A percentile compares a stretch with the other conserved stretches of the same genome.
These are phyloP conservation scores for Bassia scoparia DNA, from an alignment of 148 eudicot genomes.

Conservation along the genomic window DNA sequence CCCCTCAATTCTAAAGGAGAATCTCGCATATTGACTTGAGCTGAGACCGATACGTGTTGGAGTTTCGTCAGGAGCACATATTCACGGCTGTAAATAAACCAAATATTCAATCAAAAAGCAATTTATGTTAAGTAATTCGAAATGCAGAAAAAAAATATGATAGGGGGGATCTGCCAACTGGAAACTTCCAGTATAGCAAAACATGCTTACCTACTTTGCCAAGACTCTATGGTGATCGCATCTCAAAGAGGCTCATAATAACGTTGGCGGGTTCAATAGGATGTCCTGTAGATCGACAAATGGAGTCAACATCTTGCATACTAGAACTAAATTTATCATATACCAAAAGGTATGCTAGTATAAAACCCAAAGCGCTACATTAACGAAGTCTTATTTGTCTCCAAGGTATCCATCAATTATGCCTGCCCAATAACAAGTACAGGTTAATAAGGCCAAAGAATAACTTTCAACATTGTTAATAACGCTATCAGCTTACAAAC, in stretches of 20 bases:
- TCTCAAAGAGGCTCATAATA: conserved; percentile 85
- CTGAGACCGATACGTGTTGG: conserved; percentile 18
- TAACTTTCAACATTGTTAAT: neutral
- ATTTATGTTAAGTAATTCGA: neutral
- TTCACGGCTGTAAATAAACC: conserved; percentile 68
- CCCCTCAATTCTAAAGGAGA: too few species aligned
- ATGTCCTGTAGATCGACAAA: conserved; percentile 53
- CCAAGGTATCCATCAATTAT: conserved; percentile 96
- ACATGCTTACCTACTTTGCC: conserved; percentile 85
- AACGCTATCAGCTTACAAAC: too few species aligned
- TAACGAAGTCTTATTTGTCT: conserved; percentile 89
- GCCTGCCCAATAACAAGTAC: conserved; percentile 40
- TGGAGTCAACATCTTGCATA: conserved; percentile 12
- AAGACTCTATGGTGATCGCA: conserved; percentile 78
- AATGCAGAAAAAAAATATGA: too few species aligned
- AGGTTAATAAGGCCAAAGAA: conserved; percentile 1
- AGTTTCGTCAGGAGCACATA: conserved; percentile 83
- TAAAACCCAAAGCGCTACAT: conserved; percentile 62
- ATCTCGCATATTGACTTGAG: neutral
- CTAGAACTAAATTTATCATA: neutral
- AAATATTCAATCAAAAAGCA: neutral
- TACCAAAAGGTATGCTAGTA: neutral
- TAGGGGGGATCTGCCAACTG: neutral
- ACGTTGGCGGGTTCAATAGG: conserved; percentile 78
- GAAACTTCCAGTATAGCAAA: neutral